Conservation (phyloP, 129 eudicot genomes). For the Flaveria linearis region DNA sequence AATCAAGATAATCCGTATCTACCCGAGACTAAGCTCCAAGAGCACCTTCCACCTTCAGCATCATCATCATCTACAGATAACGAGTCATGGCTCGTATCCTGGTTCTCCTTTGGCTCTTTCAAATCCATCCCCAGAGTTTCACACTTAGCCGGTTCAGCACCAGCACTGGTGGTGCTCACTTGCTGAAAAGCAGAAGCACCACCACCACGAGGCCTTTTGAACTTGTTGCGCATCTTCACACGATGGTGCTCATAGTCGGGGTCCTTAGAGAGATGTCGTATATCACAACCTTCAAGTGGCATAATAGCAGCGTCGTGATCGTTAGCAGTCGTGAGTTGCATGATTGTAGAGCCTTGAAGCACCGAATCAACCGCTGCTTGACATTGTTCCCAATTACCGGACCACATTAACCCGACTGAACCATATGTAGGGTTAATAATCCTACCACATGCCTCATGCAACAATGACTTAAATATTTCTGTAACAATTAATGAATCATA, state of each 20-base stretch:
- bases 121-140: too few species aligned
- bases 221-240: slow-evolving; percentile 23
- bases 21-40: slow-evolving; percentile 24
- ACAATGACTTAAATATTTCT: slow-evolving; percentile 50
- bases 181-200: neutral
- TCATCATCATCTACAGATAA: neutral
- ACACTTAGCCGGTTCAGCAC: neutral
- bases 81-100: neutral
- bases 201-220: slow-evolving; percentile 27
- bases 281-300: slow-evolving; percentile 46
- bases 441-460: slow-evolving; percentile 70
- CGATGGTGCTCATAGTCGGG: slow-evolving; percentile 3
- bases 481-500: neutral
- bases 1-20: neutral
- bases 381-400: slow-evolving; percentile 61
- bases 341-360: slow-evolving; percentile 52
- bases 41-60: slow-evolving; percentile 13
- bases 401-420: slow-evolving; percentile 55
- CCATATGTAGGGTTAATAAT: slow-evolving; percentile 64
- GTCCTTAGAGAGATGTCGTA: slow-evolving; percentile 47
- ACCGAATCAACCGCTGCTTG: slow-evolving; percentile 65
- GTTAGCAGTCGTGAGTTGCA: slow-evolving; percentile 27
- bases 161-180: neutral
- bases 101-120: neutral
- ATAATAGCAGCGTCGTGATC: slow-evolving; percentile 16